Conservation (phyloP, 305 asterid genomes). For the Striga hermonthica region DNA sequence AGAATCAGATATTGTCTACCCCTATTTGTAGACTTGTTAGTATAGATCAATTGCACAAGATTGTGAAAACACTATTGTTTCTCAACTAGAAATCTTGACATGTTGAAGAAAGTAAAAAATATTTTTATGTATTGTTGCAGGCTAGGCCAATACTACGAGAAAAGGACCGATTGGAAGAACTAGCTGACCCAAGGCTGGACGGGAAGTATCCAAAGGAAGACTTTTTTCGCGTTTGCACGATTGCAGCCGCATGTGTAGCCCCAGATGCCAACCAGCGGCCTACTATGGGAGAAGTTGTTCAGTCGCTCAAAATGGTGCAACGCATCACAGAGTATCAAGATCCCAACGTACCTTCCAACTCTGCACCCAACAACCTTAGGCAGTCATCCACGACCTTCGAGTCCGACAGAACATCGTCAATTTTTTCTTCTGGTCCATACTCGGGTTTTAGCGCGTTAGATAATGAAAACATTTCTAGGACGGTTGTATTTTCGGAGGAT, state of each 20-base stretch:
- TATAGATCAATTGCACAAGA: no score
- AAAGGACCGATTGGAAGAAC: constrained; percentile 84
- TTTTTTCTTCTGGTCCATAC: constrained; percentile 91
- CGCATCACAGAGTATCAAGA: constrained; percentile 69
- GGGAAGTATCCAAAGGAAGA: constrained; percentile 88
- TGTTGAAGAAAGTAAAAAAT: constrained; percentile 4
- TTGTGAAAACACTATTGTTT: background rate
- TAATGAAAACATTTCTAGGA: constrained; percentile 57
- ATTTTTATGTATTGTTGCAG: constrained; percentile 45
- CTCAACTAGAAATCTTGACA: constrained; percentile 4
- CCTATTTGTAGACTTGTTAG: no score
- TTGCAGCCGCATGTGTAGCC: constrained; percentile 99
- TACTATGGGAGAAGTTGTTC: constrained; percentile 98
- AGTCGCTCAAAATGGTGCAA: constrained; percentile 96
- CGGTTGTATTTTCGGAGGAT: constrained; percentile 84
- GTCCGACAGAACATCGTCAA: constrained; percentile 88
- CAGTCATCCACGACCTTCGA: constrained; percentile 89
- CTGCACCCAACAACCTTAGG: constrained; percentile 67
- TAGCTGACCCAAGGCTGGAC: constrained; percentile 72
- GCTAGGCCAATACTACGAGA: constrained; percentile 88
- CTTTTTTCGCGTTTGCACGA: constrained; percentile 79
- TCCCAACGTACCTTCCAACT: constrained; percentile 42
- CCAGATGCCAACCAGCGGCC: constrained; percentile 88
- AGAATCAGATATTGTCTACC: no score
- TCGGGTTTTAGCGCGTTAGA: constrained; percentile 76